Evolutionary conservation across 2,329 filamentous ascomycete genomes (phyloP).

Genomic region (Endocalyx cinctus): DNA sequence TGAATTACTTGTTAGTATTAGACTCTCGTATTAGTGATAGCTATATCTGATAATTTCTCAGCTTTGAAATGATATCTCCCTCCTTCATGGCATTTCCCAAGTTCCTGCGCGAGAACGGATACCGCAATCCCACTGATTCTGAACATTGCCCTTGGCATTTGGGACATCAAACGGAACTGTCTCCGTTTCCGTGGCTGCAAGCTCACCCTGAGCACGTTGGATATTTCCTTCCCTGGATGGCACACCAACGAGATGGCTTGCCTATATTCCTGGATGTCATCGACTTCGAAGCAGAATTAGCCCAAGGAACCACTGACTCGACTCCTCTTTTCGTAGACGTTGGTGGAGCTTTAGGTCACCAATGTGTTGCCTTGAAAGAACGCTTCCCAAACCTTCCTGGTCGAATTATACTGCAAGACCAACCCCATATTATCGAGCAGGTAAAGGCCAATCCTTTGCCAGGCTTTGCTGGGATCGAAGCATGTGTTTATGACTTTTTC

Average conservation of each 20-base stretch:
- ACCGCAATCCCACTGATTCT: slow-evolving; percentile 8
- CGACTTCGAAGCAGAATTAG: slow-evolving; percentile 13
- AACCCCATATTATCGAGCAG: slow-evolving; percentile 9
- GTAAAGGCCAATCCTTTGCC: slow-evolving; percentile 12
- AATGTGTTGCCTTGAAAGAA: slow-evolving; percentile 12
- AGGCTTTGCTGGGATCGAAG: slow-evolving; percentile 14
- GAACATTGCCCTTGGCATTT: slow-evolving; percentile 10
- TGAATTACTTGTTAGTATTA: slow-evolving; percentile 11
- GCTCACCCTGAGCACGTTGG: slow-evolving; percentile 10
- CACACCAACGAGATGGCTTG: slow-evolving; percentile 11
- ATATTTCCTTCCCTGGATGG: slow-evolving; percentile 15
- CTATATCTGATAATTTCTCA: too few species aligned
- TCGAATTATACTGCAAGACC: slow-evolving; percentile 18
- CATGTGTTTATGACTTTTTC: slow-evolving; percentile 14
- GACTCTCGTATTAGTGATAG: too few species aligned
- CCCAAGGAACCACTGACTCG: slow-evolving; percentile 1
- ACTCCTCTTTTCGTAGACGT: slow-evolving; percentile 19
- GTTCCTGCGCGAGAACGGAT: slow-evolving; percentile 13
- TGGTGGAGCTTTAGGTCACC: slow-evolving; percentile 16
- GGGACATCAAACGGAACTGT: slow-evolving; percentile 7
- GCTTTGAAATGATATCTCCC: slow-evolving; percentile 8
- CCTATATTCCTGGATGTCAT: slow-evolving; percentile 12
- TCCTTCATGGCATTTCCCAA: slow-evolving; percentile 12
- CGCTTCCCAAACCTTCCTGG: slow-evolving; percentile 13
- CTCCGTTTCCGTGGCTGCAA: slow-evolving; percentile 11